A percentile compares a stretch with the other conserved stretches of the same genome.
Conservation (phyloP, 495 filamentous ascomycete genomes). For the Aspergillus avenaceus region DNA sequence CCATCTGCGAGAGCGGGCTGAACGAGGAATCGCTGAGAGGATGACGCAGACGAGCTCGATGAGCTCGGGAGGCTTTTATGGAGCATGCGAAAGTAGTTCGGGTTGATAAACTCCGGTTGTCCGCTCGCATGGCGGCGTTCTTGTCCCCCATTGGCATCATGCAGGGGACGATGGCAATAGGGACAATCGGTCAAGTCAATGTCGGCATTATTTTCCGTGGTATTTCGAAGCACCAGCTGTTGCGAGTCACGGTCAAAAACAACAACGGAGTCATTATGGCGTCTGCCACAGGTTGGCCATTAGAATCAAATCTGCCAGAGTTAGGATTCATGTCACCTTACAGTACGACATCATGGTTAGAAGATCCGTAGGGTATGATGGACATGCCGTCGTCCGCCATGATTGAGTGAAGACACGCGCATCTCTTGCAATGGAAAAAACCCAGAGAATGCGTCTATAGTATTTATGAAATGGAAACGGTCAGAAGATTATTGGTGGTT, state of each 20-base stretch:
- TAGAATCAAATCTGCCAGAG: conserved; percentile 1
- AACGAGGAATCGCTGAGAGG: conserved; percentile 49
- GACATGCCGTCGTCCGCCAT: conserved; percentile 45
- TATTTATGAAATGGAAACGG: conserved; percentile 1
- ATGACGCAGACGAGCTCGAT: conserved; percentile 44
- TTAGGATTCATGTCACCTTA: conserved; percentile 19
- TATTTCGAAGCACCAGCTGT: conserved; percentile 74
- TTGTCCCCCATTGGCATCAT: conserved; percentile 39
- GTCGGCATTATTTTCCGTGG: conserved; percentile 36
- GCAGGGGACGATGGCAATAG: conserved; percentile 79
- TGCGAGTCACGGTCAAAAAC: conserved; percentile 82
- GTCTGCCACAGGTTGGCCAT: conserved; percentile 46
- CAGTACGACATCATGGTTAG: conserved; percentile 49
- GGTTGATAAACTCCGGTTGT: conserved; percentile 72
- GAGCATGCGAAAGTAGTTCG: conserved; percentile 92
- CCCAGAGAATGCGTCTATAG: conserved; percentile 1
- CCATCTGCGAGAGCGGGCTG: conserved; percentile 41
- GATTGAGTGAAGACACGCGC: conserved; percentile 10
- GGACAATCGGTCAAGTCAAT: conserved; percentile 68
- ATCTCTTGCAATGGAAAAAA: conserved; percentile 9
- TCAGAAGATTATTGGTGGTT: conserved; percentile 3
- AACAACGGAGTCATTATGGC: conserved; percentile 87
- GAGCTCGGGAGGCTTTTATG: conserved; percentile 56
- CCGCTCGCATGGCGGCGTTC: conserved; percentile 28
- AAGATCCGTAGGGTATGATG: conserved; percentile 42